phyloP scores from a whole-genome alignment of 2,329 filamentous ascomycete species.

The Fusarium albidum region DNA sequence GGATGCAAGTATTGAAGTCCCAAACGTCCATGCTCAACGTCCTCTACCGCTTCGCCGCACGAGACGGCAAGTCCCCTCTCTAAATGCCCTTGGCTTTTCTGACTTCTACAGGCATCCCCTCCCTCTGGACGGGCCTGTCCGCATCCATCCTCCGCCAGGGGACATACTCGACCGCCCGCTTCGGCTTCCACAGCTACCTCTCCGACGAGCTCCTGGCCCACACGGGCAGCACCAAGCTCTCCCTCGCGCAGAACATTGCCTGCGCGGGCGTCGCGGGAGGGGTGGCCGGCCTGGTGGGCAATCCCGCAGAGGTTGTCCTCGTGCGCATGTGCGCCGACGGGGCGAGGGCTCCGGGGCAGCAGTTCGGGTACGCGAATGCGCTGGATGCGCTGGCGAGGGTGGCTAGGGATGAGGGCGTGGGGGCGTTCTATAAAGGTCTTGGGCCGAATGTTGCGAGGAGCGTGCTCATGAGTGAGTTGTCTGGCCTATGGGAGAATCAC shows the following conservation, averaged over 20 bases:
- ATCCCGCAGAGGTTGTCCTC: constrained; percentile 54
- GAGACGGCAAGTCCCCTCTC: constrained; percentile 48
- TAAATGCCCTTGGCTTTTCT: too few species aligned
- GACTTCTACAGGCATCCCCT: constrained; percentile 51
- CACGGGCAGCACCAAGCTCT: constrained; percentile 42
- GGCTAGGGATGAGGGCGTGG: constrained; percentile 49
- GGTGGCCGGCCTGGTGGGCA: constrained; percentile 54
- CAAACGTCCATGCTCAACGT: constrained; percentile 51
- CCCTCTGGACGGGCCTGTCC: constrained; percentile 53
- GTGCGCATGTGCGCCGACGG: constrained; percentile 57
- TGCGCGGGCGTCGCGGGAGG: constrained; percentile 52
- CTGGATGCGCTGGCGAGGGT: constrained; percentile 41
- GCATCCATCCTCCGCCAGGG: constrained; percentile 54
- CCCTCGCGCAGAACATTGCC: constrained; percentile 45
- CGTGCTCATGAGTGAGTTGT: constrained; percentile 52
- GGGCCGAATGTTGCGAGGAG: constrained; percentile 52
- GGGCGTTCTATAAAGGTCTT: constrained; percentile 49
- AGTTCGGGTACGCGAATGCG: constrained; percentile 51
- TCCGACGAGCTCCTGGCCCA: constrained; percentile 40
- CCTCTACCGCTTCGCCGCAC: constrained; percentile 47
- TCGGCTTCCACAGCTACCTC: constrained; percentile 51
- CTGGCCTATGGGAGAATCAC: accelerated
- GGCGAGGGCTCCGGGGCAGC: constrained; percentile 46
- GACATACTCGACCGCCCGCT: constrained; percentile 55
- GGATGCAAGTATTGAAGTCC: constrained; percentile 54